Evolutionary conservation across 306 rosid genomes (phyloP), one percentile per base, ranked within the genome.

Genomic region (Vachellia pachyceras): DNA sequence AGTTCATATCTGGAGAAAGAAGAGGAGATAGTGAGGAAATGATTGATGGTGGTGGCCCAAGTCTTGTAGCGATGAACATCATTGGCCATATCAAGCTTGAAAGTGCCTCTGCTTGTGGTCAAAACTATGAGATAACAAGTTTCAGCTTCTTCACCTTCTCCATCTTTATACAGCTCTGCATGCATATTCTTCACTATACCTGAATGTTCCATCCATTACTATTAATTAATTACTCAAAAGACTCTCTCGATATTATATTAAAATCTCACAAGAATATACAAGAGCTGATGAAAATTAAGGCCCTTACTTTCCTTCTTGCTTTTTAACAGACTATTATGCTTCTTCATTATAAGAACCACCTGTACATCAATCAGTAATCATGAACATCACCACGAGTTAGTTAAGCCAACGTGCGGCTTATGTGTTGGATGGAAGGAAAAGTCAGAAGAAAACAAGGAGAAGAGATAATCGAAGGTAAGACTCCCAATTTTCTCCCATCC

Each of bases 11-110:
- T 91, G 10, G 90, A 85, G 63, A 91, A 83, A 42, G 99, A 87
- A 89, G 91, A 70, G 36, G 97, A 88, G 46, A 93, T 85, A 81
- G 77, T 76, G 5, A 96, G 88, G 97, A 92, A 88, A 41, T 92
- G 98, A 72, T 86, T 92, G 77, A 96, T 89, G 66, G 98, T 82
- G 0, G 86, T 78, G 54, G 92, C 85, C 98, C 98, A 93, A 69
- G 91, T 89, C 76, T 86, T 92, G 84, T 93, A 92, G 22, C 88
- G 90, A 13, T 84, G 88, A 77, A 79, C 84, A 84, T 93, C 92
- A 79, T 87, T 91, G 1, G 72, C 94, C 97, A 96, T 90, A 86
- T 93, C 99, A 52, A 96, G 85, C 89, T 96, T 93, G 94, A 93
- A 92, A 8, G 73, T 68, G 4, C 99, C 99, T 81, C 83, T 85